These are phyloP conservation scores for Cryptococcus sp. DNA, from an alignment of 1,284 basidiomycete genomes.

Conservation along the genomic window DNA sequence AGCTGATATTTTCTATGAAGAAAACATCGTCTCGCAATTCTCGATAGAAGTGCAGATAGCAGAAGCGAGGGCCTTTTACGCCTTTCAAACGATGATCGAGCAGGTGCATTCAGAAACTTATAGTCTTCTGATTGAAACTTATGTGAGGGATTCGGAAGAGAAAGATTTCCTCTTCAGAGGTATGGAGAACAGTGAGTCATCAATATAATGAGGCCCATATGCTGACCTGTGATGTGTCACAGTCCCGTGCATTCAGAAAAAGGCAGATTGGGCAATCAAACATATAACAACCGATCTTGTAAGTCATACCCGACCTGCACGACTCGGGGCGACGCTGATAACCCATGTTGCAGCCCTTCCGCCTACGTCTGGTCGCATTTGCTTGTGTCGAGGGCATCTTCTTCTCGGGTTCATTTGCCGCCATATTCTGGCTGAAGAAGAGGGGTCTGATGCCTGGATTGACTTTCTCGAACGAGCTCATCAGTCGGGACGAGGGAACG, in stretches of 20 bases:
- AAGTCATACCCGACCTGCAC: conserved; percentile 8
- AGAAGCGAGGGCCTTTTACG: conserved; percentile 94
- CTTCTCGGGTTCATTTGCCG: conserved; percentile 90
- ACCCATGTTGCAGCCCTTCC: conserved; percentile 66
- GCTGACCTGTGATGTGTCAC: not conserved
- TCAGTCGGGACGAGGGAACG: conserved; percentile 93
- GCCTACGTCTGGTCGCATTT: conserved; percentile 86
- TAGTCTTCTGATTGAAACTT: conserved; percentile 61
- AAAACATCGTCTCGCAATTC: conserved; percentile 91
- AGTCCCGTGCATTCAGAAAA: conserved; percentile 71
- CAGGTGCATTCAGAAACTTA: conserved; percentile 63
- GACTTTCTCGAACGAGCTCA: conserved; percentile 94
- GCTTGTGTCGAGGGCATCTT: conserved; percentile 97
- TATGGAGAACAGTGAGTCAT: conserved; percentile 56
- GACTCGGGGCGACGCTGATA: conserved; percentile 4
- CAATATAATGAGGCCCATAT: conserved; percentile 10
- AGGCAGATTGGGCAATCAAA: conserved; percentile 86
- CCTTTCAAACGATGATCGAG: conserved; percentile 97
- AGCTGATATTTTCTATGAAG: conserved; percentile 15
- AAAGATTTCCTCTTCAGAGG: conserved; percentile 59
- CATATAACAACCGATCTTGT: conserved; percentile 78
- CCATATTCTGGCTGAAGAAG: conserved; percentile 99
- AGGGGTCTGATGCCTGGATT: conserved; percentile 97
- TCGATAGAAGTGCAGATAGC: conserved; percentile 92
- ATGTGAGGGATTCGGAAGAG: conserved; percentile 58